Conservation (phyloP, 768 basidiomycete genomes). For the Fibroporia radiculosa region DNA sequence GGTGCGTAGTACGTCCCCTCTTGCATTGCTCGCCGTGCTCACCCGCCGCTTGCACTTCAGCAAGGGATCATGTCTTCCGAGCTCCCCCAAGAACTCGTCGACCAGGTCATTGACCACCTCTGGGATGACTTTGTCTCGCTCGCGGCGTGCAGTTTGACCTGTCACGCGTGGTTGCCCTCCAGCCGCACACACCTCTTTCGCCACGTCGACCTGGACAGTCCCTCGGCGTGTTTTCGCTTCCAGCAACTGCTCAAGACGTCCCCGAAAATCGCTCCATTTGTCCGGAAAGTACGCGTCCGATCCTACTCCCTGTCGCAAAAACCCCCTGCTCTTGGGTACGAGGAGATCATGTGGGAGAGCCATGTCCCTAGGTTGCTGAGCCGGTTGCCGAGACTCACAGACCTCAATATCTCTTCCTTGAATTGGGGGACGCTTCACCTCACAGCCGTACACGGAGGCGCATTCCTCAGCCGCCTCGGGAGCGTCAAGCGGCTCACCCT, state of each 20-base stretch:
- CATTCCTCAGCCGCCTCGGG: conserved; percentile 3
- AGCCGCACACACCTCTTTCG: conserved; percentile 20
- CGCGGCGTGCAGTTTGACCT: conserved; percentile 13
- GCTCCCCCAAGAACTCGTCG: conserved; percentile 22
- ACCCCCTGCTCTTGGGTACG: neutral
- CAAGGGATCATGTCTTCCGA: conserved; percentile 1
- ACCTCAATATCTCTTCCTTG: conserved; percentile 9
- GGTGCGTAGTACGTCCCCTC: neutral
- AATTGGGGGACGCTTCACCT: conserved; percentile 9
- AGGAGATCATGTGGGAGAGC: conserved; percentile 6
- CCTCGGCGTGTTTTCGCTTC: conserved; percentile 10
- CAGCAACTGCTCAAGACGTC: conserved; percentile 10
- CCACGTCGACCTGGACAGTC: conserved; percentile 10
- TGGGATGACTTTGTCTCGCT: conserved; percentile 19
- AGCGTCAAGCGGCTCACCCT: conserved; percentile 9
- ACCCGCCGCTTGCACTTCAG: neutral
- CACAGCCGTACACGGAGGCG: neutral
- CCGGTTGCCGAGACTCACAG: conserved; percentile 2
- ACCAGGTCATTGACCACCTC: conserved; percentile 21
- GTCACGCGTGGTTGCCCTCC: conserved; percentile 16
- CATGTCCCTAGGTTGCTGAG: conserved; percentile 9
- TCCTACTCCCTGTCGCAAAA: conserved; percentile 5
- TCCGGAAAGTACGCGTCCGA: conserved; percentile 17
- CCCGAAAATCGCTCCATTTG: conserved; percentile 11
- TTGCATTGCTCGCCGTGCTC: neutral